phyloP scores from a whole-genome alignment of 2,329 filamentous ascomycete species.

The Aspergillus amoenus region DNA sequence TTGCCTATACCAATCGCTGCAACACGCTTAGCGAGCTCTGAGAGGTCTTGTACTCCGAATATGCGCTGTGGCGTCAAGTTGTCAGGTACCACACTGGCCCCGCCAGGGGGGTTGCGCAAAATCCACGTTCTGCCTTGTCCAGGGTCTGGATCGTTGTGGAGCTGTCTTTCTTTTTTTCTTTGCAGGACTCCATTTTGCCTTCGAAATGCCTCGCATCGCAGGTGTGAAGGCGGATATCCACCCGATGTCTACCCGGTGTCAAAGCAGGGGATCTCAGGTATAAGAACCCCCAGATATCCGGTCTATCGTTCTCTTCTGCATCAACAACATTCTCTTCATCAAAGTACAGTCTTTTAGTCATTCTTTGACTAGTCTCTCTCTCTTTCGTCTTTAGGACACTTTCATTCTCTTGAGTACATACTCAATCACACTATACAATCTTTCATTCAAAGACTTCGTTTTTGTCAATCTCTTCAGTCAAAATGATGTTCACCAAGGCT shows the following conservation, averaged over 20 bases:
- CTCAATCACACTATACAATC: slow-evolving; percentile 3
- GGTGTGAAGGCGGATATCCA: not conserved
- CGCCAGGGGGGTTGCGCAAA: slow-evolving; percentile 6
- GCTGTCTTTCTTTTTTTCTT: not conserved
- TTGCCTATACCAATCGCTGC: not conserved
- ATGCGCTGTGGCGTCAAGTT: slow-evolving; percentile 3
- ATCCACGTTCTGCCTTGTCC: not conserved
- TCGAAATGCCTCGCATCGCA: not conserved
- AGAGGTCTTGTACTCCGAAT: not conserved
- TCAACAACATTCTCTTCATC: slow-evolving; percentile 23
- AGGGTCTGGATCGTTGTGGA: slow-evolving; percentile 12
- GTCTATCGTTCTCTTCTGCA: slow-evolving; percentile 5
- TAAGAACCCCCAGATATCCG: slow-evolving; percentile 4
- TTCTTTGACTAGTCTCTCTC: slow-evolving; percentile 17
- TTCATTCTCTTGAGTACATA: slow-evolving; percentile 10
- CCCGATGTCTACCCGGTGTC: not conserved
- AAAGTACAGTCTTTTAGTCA: slow-evolving; percentile 15
- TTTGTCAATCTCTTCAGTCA: slow-evolving; percentile 10
- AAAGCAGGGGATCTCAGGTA: slow-evolving; percentile 7
- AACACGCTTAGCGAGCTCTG: not conserved
- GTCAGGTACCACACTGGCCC: slow-evolving; percentile 7
- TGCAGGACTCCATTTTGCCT: slow-evolving; percentile 6
- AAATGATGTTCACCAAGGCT: slow-evolving; percentile 20
- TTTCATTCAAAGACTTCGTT: slow-evolving; percentile 3
- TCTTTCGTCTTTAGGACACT: slow-evolving; percentile 13